Evolutionary conservation across 2,329 filamentous ascomycete genomes (phyloP), one percentile per base, ranked within the genome.

Genomic region (Pyricularia grisea): DNA sequence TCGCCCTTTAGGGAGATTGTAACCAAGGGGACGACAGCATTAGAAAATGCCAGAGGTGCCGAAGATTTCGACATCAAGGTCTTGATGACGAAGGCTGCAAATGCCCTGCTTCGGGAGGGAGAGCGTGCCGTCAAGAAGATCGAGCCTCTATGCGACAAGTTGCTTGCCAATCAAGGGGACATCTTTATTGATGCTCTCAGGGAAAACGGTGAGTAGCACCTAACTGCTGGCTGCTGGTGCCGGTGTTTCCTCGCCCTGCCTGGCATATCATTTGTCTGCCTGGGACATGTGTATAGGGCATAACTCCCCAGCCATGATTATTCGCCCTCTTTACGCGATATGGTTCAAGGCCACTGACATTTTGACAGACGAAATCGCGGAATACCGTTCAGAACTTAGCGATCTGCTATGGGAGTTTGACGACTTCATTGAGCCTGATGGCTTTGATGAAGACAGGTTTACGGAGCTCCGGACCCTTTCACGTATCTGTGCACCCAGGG

Each of bases 391-490:
- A 23, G 79, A 82, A 69, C 77, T 88, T 60, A 82, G 80, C 70
- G 80, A 84, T 65, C 73, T 86, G 28, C 75, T 87, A 7, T 88
- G 84, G 81, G 85, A 84, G 67, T 87, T 88, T 72, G 85, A 88
- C 69, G 85, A 87, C 68, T 86, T 79, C 71, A 75, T 83, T 70
- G 82, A 85, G 67, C 72, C 77, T 17, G 81, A 84, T 42, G 79
- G 79, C 28, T 87, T 87, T 70, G 83, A 87, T n/a, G 75, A 77
- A 30, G 79, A 78, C 23, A 84, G 83, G 70, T 87, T 83, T 68
- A 75, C 78, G 23, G 80, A 84, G 71, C 77, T 87, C 4, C 82
- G 83, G 72, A 79, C 79, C 55, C 73, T 81, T 5, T 83, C 83
- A 20, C 80, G 84, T 68, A 81, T 81, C 67, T 80, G 81, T 0